Evolutionary conservation across 805 yeast species (phyloP).

Genomic region (Hanseniaspora pseudoguilliermondii): DNA sequence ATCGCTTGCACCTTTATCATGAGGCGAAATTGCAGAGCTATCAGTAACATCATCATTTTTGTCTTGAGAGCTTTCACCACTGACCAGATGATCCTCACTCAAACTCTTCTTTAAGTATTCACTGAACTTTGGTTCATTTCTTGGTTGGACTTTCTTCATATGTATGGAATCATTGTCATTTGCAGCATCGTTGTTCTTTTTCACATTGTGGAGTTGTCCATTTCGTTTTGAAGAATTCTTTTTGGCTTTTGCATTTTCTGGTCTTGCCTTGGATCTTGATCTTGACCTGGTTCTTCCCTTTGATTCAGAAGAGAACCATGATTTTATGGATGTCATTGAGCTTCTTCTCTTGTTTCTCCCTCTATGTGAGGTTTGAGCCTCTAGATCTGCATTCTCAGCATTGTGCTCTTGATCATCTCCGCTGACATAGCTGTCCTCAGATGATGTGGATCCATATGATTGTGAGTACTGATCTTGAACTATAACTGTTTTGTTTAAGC

Average conservation of each 20-base stretch:
- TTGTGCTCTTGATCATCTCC: not conserved
- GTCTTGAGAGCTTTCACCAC: not conserved
- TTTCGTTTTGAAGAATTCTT: not conserved
- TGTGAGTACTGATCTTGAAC: constrained; percentile 11
- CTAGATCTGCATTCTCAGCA: not conserved
- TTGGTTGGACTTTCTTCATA: constrained; percentile 5
- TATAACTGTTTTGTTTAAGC: constrained; percentile 11
- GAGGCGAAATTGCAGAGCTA: not conserved
- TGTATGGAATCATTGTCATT: not conserved
- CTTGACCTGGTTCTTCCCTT: constrained; percentile 6
- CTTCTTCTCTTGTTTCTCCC: constrained; percentile 12
- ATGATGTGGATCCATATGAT: constrained; percentile 10
- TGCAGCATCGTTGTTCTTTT: not conserved
- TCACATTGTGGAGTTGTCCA: not conserved
- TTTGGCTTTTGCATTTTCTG: not conserved
- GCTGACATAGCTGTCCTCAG: not conserved
- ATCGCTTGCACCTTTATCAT: not conserved
- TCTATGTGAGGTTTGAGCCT: constrained; percentile 3
- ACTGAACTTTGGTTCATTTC: constrained; percentile 5
- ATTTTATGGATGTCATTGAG: constrained; percentile 8
- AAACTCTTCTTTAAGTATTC: not conserved
- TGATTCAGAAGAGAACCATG: constrained; percentile 11
- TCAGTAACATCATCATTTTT: not conserved
- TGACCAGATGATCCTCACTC: not conserved
- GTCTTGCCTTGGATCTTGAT: not conserved